Evolutionary conservation across 768 basidiomycete species (phyloP).

Genomic region (Mycena belliarum): DNA sequence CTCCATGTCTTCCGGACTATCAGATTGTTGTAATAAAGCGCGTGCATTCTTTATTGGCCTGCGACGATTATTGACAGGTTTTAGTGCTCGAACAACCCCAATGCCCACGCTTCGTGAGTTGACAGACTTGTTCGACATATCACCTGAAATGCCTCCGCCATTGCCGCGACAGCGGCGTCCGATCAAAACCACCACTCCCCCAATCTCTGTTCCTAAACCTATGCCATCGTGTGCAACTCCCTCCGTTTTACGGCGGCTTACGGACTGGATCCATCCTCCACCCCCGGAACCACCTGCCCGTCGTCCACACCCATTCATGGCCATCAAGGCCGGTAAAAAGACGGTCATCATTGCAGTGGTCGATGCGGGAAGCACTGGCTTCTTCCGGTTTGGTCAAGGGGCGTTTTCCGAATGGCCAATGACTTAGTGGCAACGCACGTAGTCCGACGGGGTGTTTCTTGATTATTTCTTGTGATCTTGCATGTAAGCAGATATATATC

Average conservation of each 20-base stretch:
- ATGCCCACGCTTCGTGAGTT: constrained; percentile 85
- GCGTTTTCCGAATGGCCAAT: constrained; percentile 86
- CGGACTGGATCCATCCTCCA: constrained; percentile 26
- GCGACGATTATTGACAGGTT: not conserved
- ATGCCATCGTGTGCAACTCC: not conserved
- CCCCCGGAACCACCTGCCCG: constrained; percentile 28
- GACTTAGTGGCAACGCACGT: constrained; percentile 23
- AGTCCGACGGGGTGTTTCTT: not conserved
- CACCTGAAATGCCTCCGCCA: constrained; percentile 71
- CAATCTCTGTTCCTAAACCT: not conserved
- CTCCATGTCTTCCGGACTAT: constrained; percentile 82
- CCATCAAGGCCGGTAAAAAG: constrained; percentile 83
- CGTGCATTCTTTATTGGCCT: constrained; percentile 26
- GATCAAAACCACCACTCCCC: constrained; percentile 10
- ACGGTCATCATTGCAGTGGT: constrained; percentile 84
- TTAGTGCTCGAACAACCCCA: constrained; percentile 77
- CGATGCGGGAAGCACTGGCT: constrained; percentile 83
- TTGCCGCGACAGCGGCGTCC: constrained; percentile 45
- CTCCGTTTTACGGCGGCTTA: constrained; percentile 29
- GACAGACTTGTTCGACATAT: constrained; percentile 63
- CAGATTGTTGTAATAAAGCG: constrained; percentile 85
- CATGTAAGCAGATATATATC: too few relatives aligned
- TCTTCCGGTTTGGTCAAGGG: constrained; percentile 86
- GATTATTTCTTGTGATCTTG: constrained; percentile 4
- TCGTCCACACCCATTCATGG: constrained; percentile 72